Evolutionary conservation across 2,329 filamentous ascomycete species (phyloP).

Genomic region (Xylariaceae sp.): DNA sequence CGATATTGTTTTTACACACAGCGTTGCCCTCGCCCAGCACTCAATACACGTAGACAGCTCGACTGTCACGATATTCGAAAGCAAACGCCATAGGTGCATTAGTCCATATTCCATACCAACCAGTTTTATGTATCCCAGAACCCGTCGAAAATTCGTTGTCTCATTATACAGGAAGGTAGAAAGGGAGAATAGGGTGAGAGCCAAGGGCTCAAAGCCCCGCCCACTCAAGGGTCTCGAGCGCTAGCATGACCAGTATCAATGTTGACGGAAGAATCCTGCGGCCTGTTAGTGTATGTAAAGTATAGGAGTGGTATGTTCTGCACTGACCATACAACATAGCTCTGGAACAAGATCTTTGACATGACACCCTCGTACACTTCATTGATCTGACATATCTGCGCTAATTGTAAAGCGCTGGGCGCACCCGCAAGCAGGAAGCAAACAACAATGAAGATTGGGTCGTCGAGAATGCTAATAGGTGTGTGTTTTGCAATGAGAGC

Average conservation of each 20-base stretch:
- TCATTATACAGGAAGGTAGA: too few relatives aligned
- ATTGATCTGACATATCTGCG: slow-evolving; percentile 98
- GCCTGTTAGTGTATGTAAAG: slow-evolving; percentile 23
- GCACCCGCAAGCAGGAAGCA: slow-evolving; percentile 95
- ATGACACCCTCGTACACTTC: slow-evolving; percentile 93
- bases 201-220: too few relatives aligned
- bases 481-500: slow-evolving; percentile 86
- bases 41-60: too few relatives aligned
- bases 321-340: slow-evolving; percentile 86
- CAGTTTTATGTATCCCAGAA: too few relatives aligned
- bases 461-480: slow-evolving; percentile 88
- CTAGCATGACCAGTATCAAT: slow-evolving; percentile 82
- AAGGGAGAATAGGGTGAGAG: too few relatives aligned
- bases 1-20: too few relatives aligned
- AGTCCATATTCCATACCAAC: too few relatives aligned
- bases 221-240: slow-evolving; percentile 91
- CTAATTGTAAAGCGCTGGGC: slow-evolving; percentile 87
- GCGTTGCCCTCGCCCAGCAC: too few relatives aligned
- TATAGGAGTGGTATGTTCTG: neutral
- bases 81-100: too few relatives aligned
- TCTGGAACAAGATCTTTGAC: slow-evolving; percentile 90
- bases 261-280: slow-evolving; percentile 88
- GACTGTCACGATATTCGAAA: too few relatives aligned
- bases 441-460: slow-evolving; percentile 97
- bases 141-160: too few relatives aligned